Conservation (phyloP, 2,329 filamentous ascomycete genomes). For the Didymosphaeria variabile region DNA sequence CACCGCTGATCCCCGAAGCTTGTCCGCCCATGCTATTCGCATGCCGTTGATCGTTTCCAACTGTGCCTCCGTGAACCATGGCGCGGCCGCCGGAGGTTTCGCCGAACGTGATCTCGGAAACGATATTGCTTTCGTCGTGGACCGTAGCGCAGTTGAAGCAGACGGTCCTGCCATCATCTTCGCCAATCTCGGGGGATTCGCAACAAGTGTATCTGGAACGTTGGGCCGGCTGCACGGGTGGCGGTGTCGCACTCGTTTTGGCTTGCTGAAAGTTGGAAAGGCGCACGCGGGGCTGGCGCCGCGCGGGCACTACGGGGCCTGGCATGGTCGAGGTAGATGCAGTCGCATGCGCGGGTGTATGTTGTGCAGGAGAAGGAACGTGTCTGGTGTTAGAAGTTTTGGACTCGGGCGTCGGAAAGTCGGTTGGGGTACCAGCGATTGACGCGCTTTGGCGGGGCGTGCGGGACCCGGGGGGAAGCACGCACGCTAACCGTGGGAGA, state of each 20-base stretch:
- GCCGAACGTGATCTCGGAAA: constrained; percentile 90
- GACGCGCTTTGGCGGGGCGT: constrained; percentile 6
- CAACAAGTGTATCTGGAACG: constrained; percentile 33
- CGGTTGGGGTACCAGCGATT: constrained; percentile 6
- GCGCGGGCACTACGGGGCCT: constrained; percentile 22
- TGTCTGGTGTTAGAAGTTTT: constrained; percentile 7
- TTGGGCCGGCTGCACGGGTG: constrained; percentile 24
- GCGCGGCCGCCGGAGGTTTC: constrained; percentile 87
- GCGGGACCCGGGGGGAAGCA: background rate
- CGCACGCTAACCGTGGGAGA: background rate
- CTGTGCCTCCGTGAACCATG: constrained; percentile 87
- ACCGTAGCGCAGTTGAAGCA: constrained; percentile 88
- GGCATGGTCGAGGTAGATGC: constrained; percentile 26
- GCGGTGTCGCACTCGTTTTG: constrained; percentile 32
- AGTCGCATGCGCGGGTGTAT: constrained; percentile 1
- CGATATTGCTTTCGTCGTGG: constrained; percentile 86
- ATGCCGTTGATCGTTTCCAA: constrained; percentile 85
- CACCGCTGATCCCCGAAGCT: constrained; percentile 58
- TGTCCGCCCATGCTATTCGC: constrained; percentile 66
- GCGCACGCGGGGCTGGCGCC: constrained; percentile 32
- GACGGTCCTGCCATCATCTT: constrained; percentile 29
- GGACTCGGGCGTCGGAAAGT: background rate
- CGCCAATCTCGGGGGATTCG: constrained; percentile 34
- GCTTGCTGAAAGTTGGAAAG: constrained; percentile 25
- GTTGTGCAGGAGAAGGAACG: constrained; percentile 9